Base-by-base conservation (phyloP, 2,329 filamentous ascomycete species). In the Microascus cirrosus region DNA sequence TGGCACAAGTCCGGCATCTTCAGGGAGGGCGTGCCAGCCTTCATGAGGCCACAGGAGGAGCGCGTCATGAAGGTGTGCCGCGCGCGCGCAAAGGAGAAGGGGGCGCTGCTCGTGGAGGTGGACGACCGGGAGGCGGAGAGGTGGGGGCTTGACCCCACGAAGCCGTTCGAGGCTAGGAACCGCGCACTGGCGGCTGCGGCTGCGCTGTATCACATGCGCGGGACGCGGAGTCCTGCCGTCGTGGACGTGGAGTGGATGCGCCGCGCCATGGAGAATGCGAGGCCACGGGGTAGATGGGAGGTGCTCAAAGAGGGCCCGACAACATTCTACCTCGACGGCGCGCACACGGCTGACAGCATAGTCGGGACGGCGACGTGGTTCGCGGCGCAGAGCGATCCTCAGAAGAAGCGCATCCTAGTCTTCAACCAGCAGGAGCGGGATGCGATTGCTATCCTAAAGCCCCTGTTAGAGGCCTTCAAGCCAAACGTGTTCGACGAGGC, bases 391-490 rank as follows among this genome's bases (percentile, higher is more conserved):
- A 18, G 3, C 36, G 36, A 39, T 3, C 36, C 12, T 5, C 4
- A 2, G 6, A 2, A 3, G 36, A 4, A 39, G 36, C 36, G 18
- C 36, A 12, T 89, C 0, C 74, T 97, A 53, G 79, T 97, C 54
- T 97, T 97, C 77, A 96, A 96, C 70, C 93, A 96, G 70, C 90
- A 96, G 67, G 90, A 90, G 11, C 83, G 91, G 35, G 85, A 96
- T 66, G 88, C 89, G 5, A 73, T 75, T 3, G 75, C 80, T 18
- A 77, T 95, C 1, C 80, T 93, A 2, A 73, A 72, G 35, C 78
- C 78, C 0, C 74, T 96, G 1, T 76, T 90, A 58, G 68, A 74
- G 11, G 82, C 81, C 2, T 73, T 89, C 12, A 55, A 56, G 65
- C 69, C 53, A 61, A 71, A 58, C 70, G 61, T 74, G 0, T 95